Evolutionary conservation across 1,284 basidiomycete genomes (phyloP).

Genomic region (Ganoderma boninense): DNA sequence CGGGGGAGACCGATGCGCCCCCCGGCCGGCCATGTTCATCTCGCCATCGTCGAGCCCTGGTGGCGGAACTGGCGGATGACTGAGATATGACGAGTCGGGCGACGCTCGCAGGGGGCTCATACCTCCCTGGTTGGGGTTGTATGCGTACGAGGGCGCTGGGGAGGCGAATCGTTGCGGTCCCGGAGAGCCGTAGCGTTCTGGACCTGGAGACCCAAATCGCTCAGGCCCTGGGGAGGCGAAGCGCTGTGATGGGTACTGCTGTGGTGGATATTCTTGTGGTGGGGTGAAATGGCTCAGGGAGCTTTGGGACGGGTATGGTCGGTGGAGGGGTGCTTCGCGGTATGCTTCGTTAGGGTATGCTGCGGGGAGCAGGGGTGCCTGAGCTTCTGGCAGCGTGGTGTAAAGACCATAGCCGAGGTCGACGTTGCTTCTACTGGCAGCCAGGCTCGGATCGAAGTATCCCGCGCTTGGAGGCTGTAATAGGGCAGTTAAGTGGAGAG

Average conservation of each 20-base stretch:
- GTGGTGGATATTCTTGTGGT: slow-evolving; percentile 41
- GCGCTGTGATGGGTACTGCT: slow-evolving; percentile 17
- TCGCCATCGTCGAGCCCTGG: slow-evolving; percentile 28
- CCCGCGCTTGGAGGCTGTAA: slow-evolving; percentile 34
- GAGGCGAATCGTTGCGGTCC: slow-evolving; percentile 2
- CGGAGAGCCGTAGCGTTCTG: slow-evolving; percentile 4
- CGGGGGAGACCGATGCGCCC: slow-evolving; percentile 27
- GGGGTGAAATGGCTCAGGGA: slow-evolving; percentile 32
- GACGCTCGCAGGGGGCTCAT: slow-evolving; percentile 21
- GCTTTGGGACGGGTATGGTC: slow-evolving; percentile 36
- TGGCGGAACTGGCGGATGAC: slow-evolving; percentile 31
- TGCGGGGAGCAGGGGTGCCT: slow-evolving; percentile 30
- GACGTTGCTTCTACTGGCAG: slow-evolving; percentile 35
- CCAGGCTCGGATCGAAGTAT: slow-evolving; percentile 37
- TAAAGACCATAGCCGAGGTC: slow-evolving; percentile 28
- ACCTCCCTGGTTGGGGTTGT: slow-evolving; percentile 18
- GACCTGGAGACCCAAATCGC: background rate
- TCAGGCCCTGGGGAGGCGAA: background rate
- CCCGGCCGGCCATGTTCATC: slow-evolving; percentile 34
- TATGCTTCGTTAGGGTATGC: slow-evolving; percentile 34
- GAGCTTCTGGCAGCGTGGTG: slow-evolving; percentile 25
- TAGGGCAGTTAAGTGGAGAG: background rate
- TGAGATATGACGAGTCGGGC: slow-evolving; percentile 24
- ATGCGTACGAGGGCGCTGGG: slow-evolving; percentile 35
- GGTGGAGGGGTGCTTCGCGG: slow-evolving; percentile 42